Conservation (phyloP, 2,329 filamentous ascomycete species). For the Sporothrix mexicana region DNA sequence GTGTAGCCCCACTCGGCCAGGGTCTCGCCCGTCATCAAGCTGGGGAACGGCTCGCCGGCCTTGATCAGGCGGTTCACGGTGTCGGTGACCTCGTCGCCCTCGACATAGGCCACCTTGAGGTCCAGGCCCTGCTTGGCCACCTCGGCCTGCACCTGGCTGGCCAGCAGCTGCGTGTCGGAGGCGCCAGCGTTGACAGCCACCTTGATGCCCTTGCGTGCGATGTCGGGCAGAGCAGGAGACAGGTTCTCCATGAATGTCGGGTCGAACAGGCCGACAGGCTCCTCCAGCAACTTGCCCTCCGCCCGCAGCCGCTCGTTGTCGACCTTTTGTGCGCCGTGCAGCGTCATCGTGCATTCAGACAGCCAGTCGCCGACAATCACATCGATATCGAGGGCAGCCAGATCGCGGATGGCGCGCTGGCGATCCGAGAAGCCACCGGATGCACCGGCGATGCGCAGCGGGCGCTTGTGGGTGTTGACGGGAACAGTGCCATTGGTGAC, state of each 20-base stretch:
- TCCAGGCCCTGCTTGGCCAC: constrained; percentile 38
- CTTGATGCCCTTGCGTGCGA: constrained; percentile 42
- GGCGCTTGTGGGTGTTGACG: constrained; percentile 40
- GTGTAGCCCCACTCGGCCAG: constrained; percentile 36
- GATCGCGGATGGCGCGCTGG: constrained; percentile 49
- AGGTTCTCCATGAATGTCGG: constrained; percentile 45
- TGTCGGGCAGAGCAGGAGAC: constrained; percentile 42
- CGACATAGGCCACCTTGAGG: constrained; percentile 45
- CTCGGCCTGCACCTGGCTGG: constrained; percentile 34
- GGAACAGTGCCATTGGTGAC: constrained; percentile 3
- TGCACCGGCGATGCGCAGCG: constrained; percentile 51
- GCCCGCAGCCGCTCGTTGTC: constrained; percentile 36
- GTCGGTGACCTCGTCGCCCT: constrained; percentile 44
- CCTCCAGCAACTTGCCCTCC: constrained; percentile 36
- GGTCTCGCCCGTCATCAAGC: constrained; percentile 34
- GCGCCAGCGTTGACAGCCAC: constrained; percentile 46
- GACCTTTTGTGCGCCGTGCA: constrained; percentile 42
- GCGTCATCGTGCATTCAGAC: constrained; percentile 45
- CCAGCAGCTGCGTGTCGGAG: constrained; percentile 41
- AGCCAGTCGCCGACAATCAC: constrained; percentile 45
- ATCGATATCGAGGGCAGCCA: constrained; percentile 48
- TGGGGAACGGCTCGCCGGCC: constrained; percentile 34
- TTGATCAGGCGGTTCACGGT: constrained; percentile 34
- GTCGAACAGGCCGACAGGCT: constrained; percentile 41
- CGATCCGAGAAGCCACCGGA: constrained; percentile 53